Base-by-base conservation (phyloP, 805 yeast species). In the Debaryomyces hansenii region DNA sequence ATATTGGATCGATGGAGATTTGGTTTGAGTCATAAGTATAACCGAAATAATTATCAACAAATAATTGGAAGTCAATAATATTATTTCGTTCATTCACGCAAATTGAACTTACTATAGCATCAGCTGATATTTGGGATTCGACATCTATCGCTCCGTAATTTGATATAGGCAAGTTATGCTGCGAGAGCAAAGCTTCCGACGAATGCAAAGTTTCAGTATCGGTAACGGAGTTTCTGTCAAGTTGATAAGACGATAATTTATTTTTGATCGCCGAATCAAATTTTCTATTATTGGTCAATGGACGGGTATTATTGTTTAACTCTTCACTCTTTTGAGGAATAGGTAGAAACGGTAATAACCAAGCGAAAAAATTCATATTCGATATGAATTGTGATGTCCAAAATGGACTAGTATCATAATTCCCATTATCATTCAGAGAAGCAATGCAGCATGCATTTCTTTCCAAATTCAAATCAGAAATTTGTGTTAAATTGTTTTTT, bases 1-100 rank as follows among this genome's bases (percentile, higher is more conserved):
- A 66, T 24, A 53, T 41, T 6, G 67, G 66, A 49, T 64, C 69
- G 33, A 57, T 53, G 48, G 45, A 33, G 55, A 59, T 21, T 54
- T 45, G 40, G 56, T 56, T 14, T 53, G 46, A 5, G 18, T 59
- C 62, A 37, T 61, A 53, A 10, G 56, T 49, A 41, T 54, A 55
- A 47, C 53, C 63, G 28, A 55, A 54, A 45, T 64, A 66, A 32
- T 57, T 54, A 24, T 51, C 51, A 12, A 54, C 48, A 35, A 53
- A 53, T 36, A 36, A 45, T 42, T 48, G 32, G 45, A 55, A 51
- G 16, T 37, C 37, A 7, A 2, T 39, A 16, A n/a, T 37, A 5
- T n/a, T n/a, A n/a, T 31, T 14, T 31, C 34, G 3, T 31, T 31
- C 34, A 14, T 31, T 31, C 16, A 31, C 2, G 10, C 10, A 24